Conservation (phyloP, 208 protist genomes). For the Trypanosoma mega region DNA sequence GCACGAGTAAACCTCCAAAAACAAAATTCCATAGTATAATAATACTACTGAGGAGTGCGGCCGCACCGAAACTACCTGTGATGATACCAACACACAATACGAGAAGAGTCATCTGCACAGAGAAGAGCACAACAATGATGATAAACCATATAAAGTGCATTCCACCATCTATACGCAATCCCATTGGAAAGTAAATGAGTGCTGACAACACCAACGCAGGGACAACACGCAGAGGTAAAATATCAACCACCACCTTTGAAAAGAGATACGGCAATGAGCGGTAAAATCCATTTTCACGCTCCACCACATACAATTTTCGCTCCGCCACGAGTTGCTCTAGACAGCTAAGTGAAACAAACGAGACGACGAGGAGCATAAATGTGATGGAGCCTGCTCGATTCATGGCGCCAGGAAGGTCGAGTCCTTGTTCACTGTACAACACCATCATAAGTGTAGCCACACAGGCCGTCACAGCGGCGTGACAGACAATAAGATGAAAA, state of each 20-base stretch:
- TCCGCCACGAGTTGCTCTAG: conserved; percentile 88
- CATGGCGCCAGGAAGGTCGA: conserved; percentile 83
- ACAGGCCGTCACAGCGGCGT: conserved; percentile 72
- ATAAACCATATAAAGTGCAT: conserved; percentile 90
- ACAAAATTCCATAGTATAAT: conserved; percentile 92
- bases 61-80: conserved; percentile 70
- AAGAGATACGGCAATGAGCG: conserved; percentile 84
- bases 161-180: conserved; percentile 77
- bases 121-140: conserved; percentile 80
- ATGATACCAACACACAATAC: conserved; percentile 83
- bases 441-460: conserved; percentile 77
- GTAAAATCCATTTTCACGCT: conserved; percentile 90
- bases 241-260: conserved; percentile 88
- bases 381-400: conserved; percentile 86
- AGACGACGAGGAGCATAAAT: conserved; percentile 84
- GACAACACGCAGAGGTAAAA: conserved; percentile 85
- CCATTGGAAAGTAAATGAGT: conserved; percentile 92
- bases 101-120: conserved; percentile 76
- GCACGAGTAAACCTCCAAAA: conserved; percentile 90
- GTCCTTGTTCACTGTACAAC: conserved; percentile 75
- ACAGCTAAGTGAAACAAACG: conserved; percentile 84
- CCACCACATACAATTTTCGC: conserved; percentile 85
- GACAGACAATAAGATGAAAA: conserved; percentile 80
- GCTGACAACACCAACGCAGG: conserved; percentile 79
- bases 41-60: conserved; percentile 84